Evolutionary conservation across 2,329 filamentous ascomycete genomes (phyloP), one percentile per base, ranked within the genome.

Genomic region (Elsinoe arachidis): DNA sequence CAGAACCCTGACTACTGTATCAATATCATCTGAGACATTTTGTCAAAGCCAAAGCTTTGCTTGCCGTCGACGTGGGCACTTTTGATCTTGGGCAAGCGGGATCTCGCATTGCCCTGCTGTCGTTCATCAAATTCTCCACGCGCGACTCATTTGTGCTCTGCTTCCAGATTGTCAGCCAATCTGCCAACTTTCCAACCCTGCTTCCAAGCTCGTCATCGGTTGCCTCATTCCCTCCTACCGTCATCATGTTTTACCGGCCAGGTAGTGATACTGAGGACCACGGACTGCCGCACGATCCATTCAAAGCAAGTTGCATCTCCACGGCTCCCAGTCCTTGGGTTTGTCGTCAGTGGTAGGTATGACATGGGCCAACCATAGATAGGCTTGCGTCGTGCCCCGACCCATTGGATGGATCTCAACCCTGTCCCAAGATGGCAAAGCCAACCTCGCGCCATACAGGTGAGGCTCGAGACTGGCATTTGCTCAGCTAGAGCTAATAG

Each of bases 371-470:
- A 43, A 43, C 44, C 35, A 58, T 6, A 57, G n/a, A 14, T 58
- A 79, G 75, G 74, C 75, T 34, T 84, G 81, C 67, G 80, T 84
- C 2, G 71, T 83, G 41, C 81, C 81, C 14, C 76, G 81, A 14
- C 80, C 81, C 19, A 84, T 84, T 54, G 82, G 81, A 61, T 84
- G 81, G 80, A 83, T 84, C 63, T 80, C 76, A 19, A 82, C 81
- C 0, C 72, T 76, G 59, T 77, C 75, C n/a, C 64, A 68, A 14
- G 61, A 66, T 5, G 76, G 76, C 59, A 64, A 69, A 51, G 72
- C 78, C 65, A 84, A 84, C 62, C 74, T 84, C 1, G 81, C 81
- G 0, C 81, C 81, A 0, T 84, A 80, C 69, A 30, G 26, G 26
- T 30, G 26, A 30, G 26, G 26, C 26, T 9, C 26, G 26, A 30